Evolutionary conservation across 257 asterid genomes (phyloP).

Genomic region (Henckelia pumila): DNA sequence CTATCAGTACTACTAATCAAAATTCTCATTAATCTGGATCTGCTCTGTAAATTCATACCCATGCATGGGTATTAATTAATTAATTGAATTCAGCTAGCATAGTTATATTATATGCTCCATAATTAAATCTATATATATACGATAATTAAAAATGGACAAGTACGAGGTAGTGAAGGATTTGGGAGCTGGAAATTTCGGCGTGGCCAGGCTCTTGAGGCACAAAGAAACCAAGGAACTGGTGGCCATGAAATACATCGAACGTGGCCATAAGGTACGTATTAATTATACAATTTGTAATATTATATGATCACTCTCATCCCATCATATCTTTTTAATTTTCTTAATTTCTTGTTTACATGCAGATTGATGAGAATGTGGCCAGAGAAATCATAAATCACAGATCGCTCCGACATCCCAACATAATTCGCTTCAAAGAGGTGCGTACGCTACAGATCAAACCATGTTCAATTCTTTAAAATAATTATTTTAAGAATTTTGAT

Average conservation of each 20-base stretch:
- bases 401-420: constrained; percentile 78
- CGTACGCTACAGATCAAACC: no score
- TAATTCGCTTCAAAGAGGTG: constrained; percentile 83
- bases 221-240: constrained; percentile 71
- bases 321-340: no score
- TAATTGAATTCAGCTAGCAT: background rate
- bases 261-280: constrained; percentile 64
- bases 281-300: no score
- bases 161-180: constrained; percentile 71
- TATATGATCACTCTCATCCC: no score
- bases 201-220: constrained; percentile 72
- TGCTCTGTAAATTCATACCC: background rate
- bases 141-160: constrained; percentile 41
- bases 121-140: background rate
- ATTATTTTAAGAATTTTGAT: no score
- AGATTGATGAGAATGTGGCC: constrained; percentile 83
- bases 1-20: no score
- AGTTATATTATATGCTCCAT: background rate
- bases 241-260: constrained; percentile 76
- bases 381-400: constrained; percentile 82
- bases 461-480: no score
- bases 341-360: no score
- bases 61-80: background rate
- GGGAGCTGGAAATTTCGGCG: constrained; percentile 83
- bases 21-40: background rate